Evolutionary conservation across 139 green algal species (phyloP), one percentile per base, ranked within the genome.

Genomic region (Picochlorum sp.): DNA sequence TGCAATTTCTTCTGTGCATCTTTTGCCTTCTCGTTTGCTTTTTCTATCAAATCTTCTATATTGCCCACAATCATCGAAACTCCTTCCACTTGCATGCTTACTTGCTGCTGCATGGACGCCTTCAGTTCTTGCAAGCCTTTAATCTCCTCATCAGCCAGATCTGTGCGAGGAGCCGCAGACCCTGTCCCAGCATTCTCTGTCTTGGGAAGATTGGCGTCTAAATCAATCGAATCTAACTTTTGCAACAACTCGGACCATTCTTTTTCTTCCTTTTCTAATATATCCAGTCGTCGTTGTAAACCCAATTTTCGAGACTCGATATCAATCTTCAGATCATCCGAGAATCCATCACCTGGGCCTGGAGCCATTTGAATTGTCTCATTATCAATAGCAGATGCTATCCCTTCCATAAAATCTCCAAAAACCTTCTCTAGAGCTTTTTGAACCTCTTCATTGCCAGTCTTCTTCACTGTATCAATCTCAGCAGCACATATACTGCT

Each of bases 51-150:
- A 49, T 78, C 68, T 45, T 78, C 73, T 55, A 81, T 66, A 57
- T 80, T 71, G 14, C 52, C 63, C 47, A 81, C 73, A 68, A 82
- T 55, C 24, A 70, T 68, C 34, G 62, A 82, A 47, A 81, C 52
- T 24, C 76, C 76, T 49, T 82, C 76, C n/a, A 79, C 74, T 67
- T 82, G 75, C 51, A 81, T 74, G 6, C 62, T 67, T 13, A 81
- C 28, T 34, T 60, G 52, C 16, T 67, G 56, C 37, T 82, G 73
- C 14, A 79, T 38, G 16, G 62, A 67, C 10, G n/a, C 57, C 15
- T 67, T 58, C 24, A 68, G 45, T 13, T 23, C 23, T 49, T 37
- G 62, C 44, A 82, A 45, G n/a, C 47, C 62, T 18, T 49, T 57
- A 28, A 77, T 23, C 24, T 63, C 70, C 24, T 63, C 26, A 15